Base-by-base conservation (phyloP, 2,329 filamentous ascomycete species). In the Colletotrichum gloeosporioides region DNA sequence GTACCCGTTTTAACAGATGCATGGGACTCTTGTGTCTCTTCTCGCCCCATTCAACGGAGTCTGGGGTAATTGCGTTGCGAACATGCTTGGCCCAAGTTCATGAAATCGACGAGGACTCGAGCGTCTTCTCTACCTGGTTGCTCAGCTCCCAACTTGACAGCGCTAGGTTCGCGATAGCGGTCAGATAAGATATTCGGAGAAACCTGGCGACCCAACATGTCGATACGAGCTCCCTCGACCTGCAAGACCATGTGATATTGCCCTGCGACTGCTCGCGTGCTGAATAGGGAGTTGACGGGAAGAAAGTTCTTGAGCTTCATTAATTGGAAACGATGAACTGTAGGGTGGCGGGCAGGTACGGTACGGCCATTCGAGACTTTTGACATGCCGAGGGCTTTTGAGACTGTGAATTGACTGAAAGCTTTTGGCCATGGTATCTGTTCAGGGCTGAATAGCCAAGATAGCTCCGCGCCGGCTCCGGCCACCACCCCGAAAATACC, bases 41-140 rank as follows among this genome's bases (percentile, higher is more conserved):
- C n/a, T 49, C 44, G 44, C 44, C 44, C 44, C 44, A 22, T 49
- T 10, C 18, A n/a, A 49, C 16, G 44, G n/a, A 22, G 44, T 53
- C 44, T 53, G 44, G 44, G 44, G 44, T 44, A 53, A 22, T 7
- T 9, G 1, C n/a, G 3, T n/a, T 53, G 44, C 18, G 22, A 13
- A 12, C 10, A 49, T 49, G 10, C 10, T 49, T 22, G n/a, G n/a
- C 9, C n/a, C n/a, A n/a, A n/a, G n/a, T n/a, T n/a, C n/a, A n/a
- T n/a, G n/a, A n/a, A n/a, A n/a, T n/a, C n/a, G n/a, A n/a, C n/a
- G n/a, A n/a, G n/a, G n/a, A n/a, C n/a, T 49, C 0, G 39, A 44
- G 0, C 0, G 1, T 44, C 39, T 44, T n/a, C 5, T 44, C 39
- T n/a, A 3, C 2, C 6, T 44, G 39, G 18, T 9, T 0, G 9